These are phyloP conservation scores for Fraxinus latifolia DNA, from an alignment of 305 asterid genomes.

Conservation along the genomic window DNA sequence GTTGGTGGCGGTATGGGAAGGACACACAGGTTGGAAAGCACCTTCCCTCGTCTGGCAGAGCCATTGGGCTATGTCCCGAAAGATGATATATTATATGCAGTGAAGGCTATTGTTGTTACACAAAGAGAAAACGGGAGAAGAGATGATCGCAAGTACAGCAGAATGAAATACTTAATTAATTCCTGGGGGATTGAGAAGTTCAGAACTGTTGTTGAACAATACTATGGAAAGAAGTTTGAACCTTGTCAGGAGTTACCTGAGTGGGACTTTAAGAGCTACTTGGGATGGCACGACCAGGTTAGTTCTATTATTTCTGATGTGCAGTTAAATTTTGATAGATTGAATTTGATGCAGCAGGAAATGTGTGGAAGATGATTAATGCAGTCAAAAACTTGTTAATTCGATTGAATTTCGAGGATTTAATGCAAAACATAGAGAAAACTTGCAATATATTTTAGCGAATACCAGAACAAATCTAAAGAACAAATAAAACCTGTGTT, in stretches of 20 bases:
- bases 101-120: constrained; percentile 91
- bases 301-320: neutral
- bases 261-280: constrained; percentile 90
- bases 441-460: neutral
- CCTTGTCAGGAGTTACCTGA: constrained; percentile 78
- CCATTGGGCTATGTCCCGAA: constrained; percentile 62
- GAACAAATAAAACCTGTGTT: neutral
- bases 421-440: neutral
- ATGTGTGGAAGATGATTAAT: neutral
- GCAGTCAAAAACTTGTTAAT: neutral
- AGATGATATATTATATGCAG: constrained; percentile 81
- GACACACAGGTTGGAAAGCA: constrained; percentile 57
- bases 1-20: constrained; percentile 93
- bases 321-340: constrained; percentile 2
- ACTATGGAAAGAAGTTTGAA: constrained; percentile 80
- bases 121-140: constrained; percentile 95
- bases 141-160: constrained; percentile 93
- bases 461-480: neutral
- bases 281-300: constrained; percentile 99
- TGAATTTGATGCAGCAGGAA: neutral
- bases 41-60: constrained; percentile 51
- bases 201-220: constrained; percentile 72
- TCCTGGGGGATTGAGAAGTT: constrained; percentile 60
- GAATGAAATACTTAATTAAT: constrained; percentile 78
- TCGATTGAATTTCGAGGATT: neutral